Evolutionary conservation across 1,139 yeast species (phyloP).

Genomic region (Torulaspora globosa): DNA sequence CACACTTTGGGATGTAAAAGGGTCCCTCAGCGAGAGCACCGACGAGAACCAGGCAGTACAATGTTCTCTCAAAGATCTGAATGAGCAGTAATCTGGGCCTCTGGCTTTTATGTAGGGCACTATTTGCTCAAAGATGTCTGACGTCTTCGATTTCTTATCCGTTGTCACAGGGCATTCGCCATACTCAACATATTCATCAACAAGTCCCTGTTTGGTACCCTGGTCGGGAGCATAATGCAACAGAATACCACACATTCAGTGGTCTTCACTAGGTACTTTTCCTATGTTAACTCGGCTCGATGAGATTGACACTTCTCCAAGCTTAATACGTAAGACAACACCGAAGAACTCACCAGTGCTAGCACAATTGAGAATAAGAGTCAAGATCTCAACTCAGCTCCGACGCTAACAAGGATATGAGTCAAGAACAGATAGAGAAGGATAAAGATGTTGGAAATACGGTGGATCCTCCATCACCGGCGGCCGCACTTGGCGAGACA

Average conservation of each 20-base stretch:
- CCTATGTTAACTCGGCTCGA: background rate
- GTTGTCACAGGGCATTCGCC: conserved; percentile 13
- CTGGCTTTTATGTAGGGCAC: conserved; percentile 46
- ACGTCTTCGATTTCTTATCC: conserved; percentile 18
- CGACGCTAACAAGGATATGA: background rate
- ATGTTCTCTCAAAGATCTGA: conserved; percentile 16
- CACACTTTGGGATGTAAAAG: conserved; percentile 71
- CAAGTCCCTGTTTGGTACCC: background rate
- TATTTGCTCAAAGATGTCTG: conserved; percentile 33
- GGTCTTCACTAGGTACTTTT: background rate
- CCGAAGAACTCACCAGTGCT: background rate
- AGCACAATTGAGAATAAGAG: background rate
- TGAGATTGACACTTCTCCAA: background rate
- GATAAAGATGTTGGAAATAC: background rate
- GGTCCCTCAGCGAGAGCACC: conserved; percentile 72
- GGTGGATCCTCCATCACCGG: background rate
- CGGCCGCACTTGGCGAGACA: background rate
- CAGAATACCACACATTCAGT: conserved; percentile 46
- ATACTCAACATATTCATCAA: conserved; percentile 22
- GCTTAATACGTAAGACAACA: background rate
- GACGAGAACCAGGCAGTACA: conserved; percentile 46
- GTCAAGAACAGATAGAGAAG: background rate
- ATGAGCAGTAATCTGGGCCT: conserved; percentile 51
- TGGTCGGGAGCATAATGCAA: conserved; percentile 27
- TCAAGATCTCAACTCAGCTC: background rate